Conservation (phyloP, 2,329 filamentous ascomycete species). For the Lasiodiplodia hormozganensis region DNA sequence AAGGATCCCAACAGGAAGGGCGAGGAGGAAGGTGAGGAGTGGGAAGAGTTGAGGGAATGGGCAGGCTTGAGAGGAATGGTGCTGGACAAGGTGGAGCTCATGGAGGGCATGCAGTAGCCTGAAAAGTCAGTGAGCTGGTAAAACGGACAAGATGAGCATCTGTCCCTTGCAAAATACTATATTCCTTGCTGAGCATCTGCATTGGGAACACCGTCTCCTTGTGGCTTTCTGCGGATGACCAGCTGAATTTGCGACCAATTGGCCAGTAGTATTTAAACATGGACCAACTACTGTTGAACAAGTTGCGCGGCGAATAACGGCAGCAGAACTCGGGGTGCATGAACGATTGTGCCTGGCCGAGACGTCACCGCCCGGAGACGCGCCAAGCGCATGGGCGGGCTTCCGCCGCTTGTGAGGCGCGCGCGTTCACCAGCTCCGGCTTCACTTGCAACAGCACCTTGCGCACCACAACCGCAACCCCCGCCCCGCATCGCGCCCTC, state of each 20-base stretch:
- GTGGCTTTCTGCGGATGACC: neutral
- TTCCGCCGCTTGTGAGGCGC: constrained; percentile 21
- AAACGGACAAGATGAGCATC: neutral
- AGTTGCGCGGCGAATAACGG: neutral
- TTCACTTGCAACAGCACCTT: constrained; percentile 24
- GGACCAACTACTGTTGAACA: neutral
- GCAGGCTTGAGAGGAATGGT: constrained; percentile 86
- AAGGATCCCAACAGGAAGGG: constrained; percentile 79
- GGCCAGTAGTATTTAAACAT: neutral
- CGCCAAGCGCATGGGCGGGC: constrained; percentile 18
- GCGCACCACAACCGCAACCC: neutral
- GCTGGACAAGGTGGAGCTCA: constrained; percentile 84
- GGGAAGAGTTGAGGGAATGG: constrained; percentile 85
- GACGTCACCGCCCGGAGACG: constrained; percentile 25
- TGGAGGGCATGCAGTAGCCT: constrained; percentile 84
- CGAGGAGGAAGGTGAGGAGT: constrained; percentile 90
- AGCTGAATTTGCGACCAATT: neutral
- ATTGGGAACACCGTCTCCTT: neutral
- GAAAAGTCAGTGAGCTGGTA: neutral
- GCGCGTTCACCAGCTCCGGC: constrained; percentile 25
- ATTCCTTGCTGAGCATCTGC: neutral
- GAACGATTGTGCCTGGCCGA: constrained; percentile 12
- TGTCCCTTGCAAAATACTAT: neutral
- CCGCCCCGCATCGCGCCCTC: constrained; percentile 11
- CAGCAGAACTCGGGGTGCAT: neutral